Percentiles rank a stretch among this genome's conserved stretches.
Conservation (phyloP, 768 basidiomycete species). For the Tylopilus plumbeoviolaceoides region DNA sequence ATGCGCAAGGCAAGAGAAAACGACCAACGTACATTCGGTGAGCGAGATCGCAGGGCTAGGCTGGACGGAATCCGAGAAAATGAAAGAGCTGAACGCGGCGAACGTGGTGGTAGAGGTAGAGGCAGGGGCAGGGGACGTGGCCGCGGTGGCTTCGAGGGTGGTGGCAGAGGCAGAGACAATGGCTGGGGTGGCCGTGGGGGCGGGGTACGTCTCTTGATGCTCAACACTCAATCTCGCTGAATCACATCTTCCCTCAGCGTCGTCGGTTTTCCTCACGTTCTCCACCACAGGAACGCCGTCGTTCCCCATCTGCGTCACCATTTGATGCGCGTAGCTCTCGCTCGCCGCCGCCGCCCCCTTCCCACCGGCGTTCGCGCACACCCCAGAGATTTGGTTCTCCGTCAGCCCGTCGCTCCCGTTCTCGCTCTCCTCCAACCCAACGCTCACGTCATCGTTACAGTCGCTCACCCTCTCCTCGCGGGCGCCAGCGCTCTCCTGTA, state of each 20-base stretch:
- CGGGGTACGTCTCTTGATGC: constrained; percentile 28
- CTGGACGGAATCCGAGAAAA: constrained; percentile 66
- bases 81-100: constrained; percentile 47
- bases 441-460: constrained; percentile 25
- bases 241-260: constrained; percentile 27
- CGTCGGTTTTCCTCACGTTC: constrained; percentile 45
- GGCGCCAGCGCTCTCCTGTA: constrained; percentile 30
- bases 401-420: constrained; percentile 35
- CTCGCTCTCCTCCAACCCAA: constrained; percentile 26
- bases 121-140: constrained; percentile 59
- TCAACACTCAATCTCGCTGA: constrained; percentile 5
- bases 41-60: constrained; percentile 64
- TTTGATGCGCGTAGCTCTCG: constrained; percentile 38
- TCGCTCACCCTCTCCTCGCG: constrained; percentile 26
- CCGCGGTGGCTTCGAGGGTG: constrained; percentile 46
- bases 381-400: constrained; percentile 31
- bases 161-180: constrained; percentile 47
- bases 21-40: constrained; percentile 63
- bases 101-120: constrained; percentile 46
- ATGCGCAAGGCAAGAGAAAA: constrained; percentile 66
- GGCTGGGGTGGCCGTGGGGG: constrained; percentile 71
- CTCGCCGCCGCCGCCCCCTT: constrained; percentile 32
- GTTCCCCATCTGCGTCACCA: constrained; percentile 36
- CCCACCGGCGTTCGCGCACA: constrained; percentile 37
- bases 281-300: constrained; percentile 45